phyloP scores from a whole-genome alignment of 768 basidiomycete species.

The Gloeopeniophorella convolvens region DNA sequence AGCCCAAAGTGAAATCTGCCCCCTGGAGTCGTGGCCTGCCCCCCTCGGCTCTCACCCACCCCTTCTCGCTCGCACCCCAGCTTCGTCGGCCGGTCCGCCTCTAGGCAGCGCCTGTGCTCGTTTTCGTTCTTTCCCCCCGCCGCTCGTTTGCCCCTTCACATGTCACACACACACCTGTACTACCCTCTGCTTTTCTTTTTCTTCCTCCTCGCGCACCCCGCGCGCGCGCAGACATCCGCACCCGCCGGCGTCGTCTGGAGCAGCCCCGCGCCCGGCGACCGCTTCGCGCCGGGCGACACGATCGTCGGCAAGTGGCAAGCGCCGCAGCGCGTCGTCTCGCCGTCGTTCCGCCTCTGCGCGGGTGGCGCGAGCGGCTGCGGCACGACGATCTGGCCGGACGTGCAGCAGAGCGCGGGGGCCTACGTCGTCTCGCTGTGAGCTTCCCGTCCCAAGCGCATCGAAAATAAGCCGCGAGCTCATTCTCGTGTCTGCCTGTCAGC shows the following conservation, averaged over 20 bases:
- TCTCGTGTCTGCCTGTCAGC: slow-evolving; percentile 14
- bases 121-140: background rate
- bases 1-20: slow-evolving; percentile 25
- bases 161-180: background rate
- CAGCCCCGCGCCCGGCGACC: slow-evolving; percentile 25
- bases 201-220: slow-evolving; percentile 6
- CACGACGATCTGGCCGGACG: slow-evolving; percentile 24
- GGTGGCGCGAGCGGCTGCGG: slow-evolving; percentile 22
- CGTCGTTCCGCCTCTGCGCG: slow-evolving; percentile 31
- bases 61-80: background rate
- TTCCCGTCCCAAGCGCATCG: background rate
- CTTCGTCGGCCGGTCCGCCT: slow-evolving; percentile 14
- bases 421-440: slow-evolving; percentile 25
- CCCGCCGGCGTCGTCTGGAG: slow-evolving; percentile 25
- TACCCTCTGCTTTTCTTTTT: too few species aligned
- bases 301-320: slow-evolving; percentile 30
- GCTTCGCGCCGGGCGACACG: slow-evolving; percentile 27
- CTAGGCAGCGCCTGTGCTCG: slow-evolving; percentile 10
- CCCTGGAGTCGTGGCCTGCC: background rate
- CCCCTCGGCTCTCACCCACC: background rate
- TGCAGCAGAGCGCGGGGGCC: slow-evolving; percentile 24
- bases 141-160: background rate
- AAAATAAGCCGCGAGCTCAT: background rate
- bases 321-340: slow-evolving; percentile 25
- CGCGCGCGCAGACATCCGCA: slow-evolving; percentile 2